Conservation (phyloP, 2,329 filamentous ascomycete genomes). For the Emydomyces testavorans region DNA sequence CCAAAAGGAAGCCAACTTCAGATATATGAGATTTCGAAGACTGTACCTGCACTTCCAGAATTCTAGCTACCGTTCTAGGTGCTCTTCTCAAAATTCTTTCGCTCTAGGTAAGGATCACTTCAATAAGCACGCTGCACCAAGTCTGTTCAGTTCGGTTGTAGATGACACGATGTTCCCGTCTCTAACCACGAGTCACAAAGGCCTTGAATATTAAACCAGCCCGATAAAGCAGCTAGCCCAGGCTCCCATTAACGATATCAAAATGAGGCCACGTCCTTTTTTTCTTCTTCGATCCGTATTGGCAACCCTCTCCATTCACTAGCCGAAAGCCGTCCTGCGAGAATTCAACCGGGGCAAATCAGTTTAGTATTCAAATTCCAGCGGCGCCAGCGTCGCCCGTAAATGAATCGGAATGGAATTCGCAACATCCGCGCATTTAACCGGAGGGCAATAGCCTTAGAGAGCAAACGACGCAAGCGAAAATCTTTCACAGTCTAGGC, state of each 20-base stretch:
- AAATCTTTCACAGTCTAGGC: background rate
- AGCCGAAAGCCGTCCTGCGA: conserved; percentile 1
- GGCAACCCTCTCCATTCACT: background rate
- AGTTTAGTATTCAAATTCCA: conserved; percentile 13
- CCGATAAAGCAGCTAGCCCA: too few relatives aligned
- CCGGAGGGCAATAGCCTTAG: background rate
- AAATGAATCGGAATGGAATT: conserved; percentile 16
- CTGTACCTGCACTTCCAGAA: background rate
- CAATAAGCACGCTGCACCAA: too few relatives aligned
- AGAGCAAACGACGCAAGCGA: background rate
- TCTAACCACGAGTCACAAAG: too few relatives aligned
- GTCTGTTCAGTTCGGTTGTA: too few relatives aligned
- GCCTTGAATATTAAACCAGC: too few relatives aligned
- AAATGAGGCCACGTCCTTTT: background rate
- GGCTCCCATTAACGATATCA: background rate
- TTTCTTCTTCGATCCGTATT: background rate
- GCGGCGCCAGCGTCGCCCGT: conserved; percentile 23
- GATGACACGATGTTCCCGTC: too few relatives aligned
- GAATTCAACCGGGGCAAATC: conserved; percentile 3
- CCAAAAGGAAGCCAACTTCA: background rate
- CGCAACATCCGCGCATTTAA: conserved; percentile 20
- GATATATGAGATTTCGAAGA: conserved; percentile 1
- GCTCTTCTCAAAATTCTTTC: background rate
- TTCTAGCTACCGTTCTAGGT: too few relatives aligned
- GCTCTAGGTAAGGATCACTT: too few relatives aligned